Evolutionary conservation across 345 rosid species (phyloP), one percentile per base, ranked within the genome.

Genomic region (Cardamine occulta): DNA sequence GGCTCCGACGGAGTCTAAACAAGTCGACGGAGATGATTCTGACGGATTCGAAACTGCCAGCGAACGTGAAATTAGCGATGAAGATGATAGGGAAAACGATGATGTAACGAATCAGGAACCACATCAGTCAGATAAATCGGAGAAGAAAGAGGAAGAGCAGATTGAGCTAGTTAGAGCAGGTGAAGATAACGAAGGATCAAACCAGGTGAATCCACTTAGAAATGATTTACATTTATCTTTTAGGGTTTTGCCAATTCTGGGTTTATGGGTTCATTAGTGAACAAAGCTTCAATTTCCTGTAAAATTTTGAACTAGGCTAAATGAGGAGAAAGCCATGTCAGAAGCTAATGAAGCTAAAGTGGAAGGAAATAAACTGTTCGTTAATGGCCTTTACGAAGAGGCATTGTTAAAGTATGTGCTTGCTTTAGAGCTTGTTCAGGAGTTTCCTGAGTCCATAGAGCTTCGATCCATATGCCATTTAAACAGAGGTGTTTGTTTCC

Each of bases 31-130:
- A 19, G 87, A 81, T 40, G 87, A 81, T 31, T 89, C 94, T 59
- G 97, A 93, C 71, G 97, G 97, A 14, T 93, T 88, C 72, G 96
- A 91, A 70, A 93, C 97, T 8, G 97, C 98, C n/a, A 93, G 94
- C 79, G 98, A 93, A 31, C 81, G 86, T 45, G 96, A 79, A 23
- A 75, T 84, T 7, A 82, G 85, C 57, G 91, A 85, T 23, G 73
- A 74, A 1, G 42, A 12, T 74, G 58, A 37, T 9, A 44, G 0
- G 60, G 32, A 35, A 28, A 58, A 39, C 18, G 74, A 52, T 10
- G 74, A 58, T 66, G 52, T 13, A 2, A 78, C 65, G 9, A 55
- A 47, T 7, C 73, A 19, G 14, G 78, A 77, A 37, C n/a, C 62
- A 63, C 52, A 44, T 1, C 63, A 68, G 40, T 66, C 40, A 34